Conservation (phyloP, 2,329 filamentous ascomycete species). For the Fusarium nygamai region DNA sequence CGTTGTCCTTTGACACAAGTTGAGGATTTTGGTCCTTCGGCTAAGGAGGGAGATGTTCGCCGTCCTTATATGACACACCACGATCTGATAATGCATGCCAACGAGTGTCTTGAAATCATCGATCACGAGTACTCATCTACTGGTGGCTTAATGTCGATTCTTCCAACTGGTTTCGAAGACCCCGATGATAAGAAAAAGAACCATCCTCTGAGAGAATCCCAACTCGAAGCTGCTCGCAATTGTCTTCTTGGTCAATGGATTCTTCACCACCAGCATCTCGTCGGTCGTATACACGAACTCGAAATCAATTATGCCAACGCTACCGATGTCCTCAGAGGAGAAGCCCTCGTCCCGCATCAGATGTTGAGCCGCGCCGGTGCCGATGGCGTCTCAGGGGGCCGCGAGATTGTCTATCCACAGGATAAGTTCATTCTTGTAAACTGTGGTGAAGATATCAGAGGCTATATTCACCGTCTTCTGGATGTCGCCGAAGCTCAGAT, state of each 20-base stretch:
- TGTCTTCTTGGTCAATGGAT: conserved; percentile 68
- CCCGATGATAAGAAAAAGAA: conserved; percentile 41
- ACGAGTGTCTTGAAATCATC: conserved; percentile 67
- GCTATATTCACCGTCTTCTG: conserved; percentile 57
- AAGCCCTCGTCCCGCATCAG: conserved; percentile 61
- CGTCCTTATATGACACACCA: conserved; percentile 58
- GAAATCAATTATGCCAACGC: conserved; percentile 63
- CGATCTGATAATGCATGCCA: conserved; percentile 65
- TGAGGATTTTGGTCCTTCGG: conserved; percentile 29
- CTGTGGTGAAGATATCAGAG: conserved; percentile 61
- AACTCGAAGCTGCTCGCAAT: conserved; percentile 57
- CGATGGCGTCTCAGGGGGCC: conserved; percentile 58
- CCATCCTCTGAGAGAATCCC: conserved; percentile 33
- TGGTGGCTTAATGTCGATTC: conserved; percentile 64
- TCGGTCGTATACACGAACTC: conserved; percentile 65
- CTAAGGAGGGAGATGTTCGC: conserved; percentile 21
- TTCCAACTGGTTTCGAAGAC: conserved; percentile 54
- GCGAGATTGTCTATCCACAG: conserved; percentile 65
- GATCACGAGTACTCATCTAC: conserved; percentile 67
- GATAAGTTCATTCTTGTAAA: conserved; percentile 66
- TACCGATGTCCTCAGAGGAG: conserved; percentile 60
- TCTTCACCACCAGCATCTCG: conserved; percentile 62
- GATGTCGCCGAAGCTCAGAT: conserved; percentile 57
- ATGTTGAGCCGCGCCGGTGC: conserved; percentile 63
- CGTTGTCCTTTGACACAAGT: conserved; percentile 57